Evolutionary conservation across 805 yeast species (phyloP).

Genomic region (Torulaspora indica): DNA sequence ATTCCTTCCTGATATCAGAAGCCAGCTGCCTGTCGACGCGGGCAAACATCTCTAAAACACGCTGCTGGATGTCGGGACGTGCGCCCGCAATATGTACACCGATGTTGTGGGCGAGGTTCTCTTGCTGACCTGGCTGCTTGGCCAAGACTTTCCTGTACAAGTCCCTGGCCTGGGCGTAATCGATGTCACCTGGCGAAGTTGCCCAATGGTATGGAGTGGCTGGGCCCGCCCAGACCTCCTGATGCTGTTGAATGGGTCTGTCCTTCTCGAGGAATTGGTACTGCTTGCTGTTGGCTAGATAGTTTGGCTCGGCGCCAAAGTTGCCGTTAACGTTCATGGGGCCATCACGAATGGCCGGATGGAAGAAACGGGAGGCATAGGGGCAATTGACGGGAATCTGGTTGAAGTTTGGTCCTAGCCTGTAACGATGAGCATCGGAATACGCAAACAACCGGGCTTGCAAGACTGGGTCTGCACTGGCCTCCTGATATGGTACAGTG

Average conservation of each 20-base stretch:
- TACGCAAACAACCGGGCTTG: slow-evolving; percentile 78
- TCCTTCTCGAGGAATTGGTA: slow-evolving; percentile 31
- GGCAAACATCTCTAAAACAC: slow-evolving; percentile 69
- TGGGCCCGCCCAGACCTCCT: slow-evolving; percentile 77
- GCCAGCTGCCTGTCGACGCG: slow-evolving; percentile 71
- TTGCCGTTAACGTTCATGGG: slow-evolving; percentile 65
- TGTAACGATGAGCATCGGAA: slow-evolving; percentile 81
- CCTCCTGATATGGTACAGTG: slow-evolving; percentile 78
- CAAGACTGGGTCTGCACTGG: slow-evolving; percentile 79
- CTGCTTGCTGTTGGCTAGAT: slow-evolving; percentile 49
- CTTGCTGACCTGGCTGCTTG: slow-evolving; percentile 76
- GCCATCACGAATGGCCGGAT: slow-evolving; percentile 82
- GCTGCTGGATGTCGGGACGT: slow-evolving; percentile 67
- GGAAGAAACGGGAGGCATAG: slow-evolving; percentile 47
- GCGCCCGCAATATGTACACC: slow-evolving; percentile 71
- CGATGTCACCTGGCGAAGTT: slow-evolving; percentile 54
- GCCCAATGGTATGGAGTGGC: slow-evolving; percentile 88
- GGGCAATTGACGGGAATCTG: slow-evolving; percentile 93
- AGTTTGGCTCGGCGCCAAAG: slow-evolving; percentile 73
- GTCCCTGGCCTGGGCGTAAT: slow-evolving; percentile 70
- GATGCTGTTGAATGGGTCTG: slow-evolving; percentile 51
- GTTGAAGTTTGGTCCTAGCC: slow-evolving; percentile 66
- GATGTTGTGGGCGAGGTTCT: slow-evolving; percentile 75
- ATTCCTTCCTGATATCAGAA: slow-evolving; percentile 59
- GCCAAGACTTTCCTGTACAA: slow-evolving; percentile 72